Base-by-base conservation (phyloP, 2,329 filamentous ascomycete genomes). In the Talaromyces atroroseus region DNA sequence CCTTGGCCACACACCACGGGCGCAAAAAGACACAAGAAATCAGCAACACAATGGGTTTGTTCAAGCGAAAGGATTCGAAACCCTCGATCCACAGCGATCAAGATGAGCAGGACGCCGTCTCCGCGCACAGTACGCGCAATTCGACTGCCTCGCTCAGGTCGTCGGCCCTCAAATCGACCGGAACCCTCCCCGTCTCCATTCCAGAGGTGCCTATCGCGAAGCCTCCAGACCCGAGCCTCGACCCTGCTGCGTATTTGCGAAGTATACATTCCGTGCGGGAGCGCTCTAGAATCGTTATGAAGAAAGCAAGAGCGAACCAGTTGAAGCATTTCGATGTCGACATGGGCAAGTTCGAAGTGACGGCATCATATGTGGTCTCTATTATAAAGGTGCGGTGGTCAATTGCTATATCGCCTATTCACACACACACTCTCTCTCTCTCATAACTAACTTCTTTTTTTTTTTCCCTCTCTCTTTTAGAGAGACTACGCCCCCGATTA, bases 221-320 rank as follows among this genome's bases (percentile, higher is more conserved):
- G 66, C 85, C 91, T 16, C 92, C 92, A 26, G 92, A 97, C 74
- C 92, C 92, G 66, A 82, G 87, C 60, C 80, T 92, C 64, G 90
- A 97, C 70, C 92, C 92, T 20, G 90, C 88, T 23, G 92, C 86
- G 59, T 97, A 97, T 74, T 82, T 99, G 66, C 85, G 89, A 69
- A 96, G 91, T 75, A 84, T 97, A 66, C 85, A 90, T 66, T 85
- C 94, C 26, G 90, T 99, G 24, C 82, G 94, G 60, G 90, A 96
- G 66, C 79, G 91, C 61, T 87, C 83, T 68, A 82, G 77, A 65
- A 76, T 92, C 62, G 80, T 96, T 52, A 80, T 89, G 59, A 82
- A 89, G 61, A 92, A 88, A 76, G 90, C 91, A 10, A 80, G 88
- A 66, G 80, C 79, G 62, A 90, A 95, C 67, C 80, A 88, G 64